Base-by-base conservation (phyloP, 2,329 filamentous ascomycete genomes). In the Stemphylium beticola region DNA sequence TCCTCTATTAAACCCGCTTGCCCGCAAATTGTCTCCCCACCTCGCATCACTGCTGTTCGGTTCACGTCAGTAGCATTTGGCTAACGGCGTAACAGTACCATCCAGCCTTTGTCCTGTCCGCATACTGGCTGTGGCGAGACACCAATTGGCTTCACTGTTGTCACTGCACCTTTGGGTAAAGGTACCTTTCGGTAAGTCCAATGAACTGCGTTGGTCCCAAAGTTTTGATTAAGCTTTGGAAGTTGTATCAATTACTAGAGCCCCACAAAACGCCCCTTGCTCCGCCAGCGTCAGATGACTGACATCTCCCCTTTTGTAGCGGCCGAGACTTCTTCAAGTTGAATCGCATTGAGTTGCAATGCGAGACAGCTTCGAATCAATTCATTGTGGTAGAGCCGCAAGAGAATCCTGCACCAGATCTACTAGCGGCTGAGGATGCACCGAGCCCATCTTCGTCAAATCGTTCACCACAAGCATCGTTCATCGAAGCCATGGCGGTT, bases 281-380 rank as follows among this genome's bases (percentile, higher is more conserved):
- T 32, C 26, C 14, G 26, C 20, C 38, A 20, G 18, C 50, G 29
- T 49, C 26, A 36, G 26, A 42, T 36, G 42, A 49, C 56, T 56
- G 49, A 63, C 47, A 10, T 43, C 33, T 31, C 12, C 15, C 29
- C 33, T 41, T 31, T 6, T 48, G 34, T 55, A 77, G 76, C 41
- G 64, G 61, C 49, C 70, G 74, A 45, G 70, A 76, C 34, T 70
- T 77, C 48, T 76, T 76, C 62, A 76, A 76, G 53, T 61, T 77
- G n/a, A 57, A 69, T 44, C 67, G 67, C 55, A 74, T 77, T 58
- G 63, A 74, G 51, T 58, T 77, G 67, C 69, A 64, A 72, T 76
- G 71, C 67, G 65, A 76, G 43, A 33, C 50, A 40, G 58, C 63
- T n/a, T 58, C 61, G 43, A 55, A 53, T 32, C 61, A 62, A 15